Evolutionary conservation across 768 basidiomycete genomes (phyloP), one percentile per base, ranked within the genome.

Genomic region (Tephrocybe rancida): DNA sequence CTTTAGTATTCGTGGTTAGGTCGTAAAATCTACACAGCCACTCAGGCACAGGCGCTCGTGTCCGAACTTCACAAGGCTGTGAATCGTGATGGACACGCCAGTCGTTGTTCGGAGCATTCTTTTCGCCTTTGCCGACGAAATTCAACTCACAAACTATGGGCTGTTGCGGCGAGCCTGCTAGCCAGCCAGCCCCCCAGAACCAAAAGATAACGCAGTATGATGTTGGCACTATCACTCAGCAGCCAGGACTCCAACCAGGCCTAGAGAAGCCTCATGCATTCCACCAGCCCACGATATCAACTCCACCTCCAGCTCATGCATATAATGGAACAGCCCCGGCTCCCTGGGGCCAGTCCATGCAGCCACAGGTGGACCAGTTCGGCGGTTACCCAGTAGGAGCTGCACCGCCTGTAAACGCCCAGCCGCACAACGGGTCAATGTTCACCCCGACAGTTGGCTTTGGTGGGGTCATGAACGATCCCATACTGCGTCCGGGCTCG

Each of bases 111-210:
- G 39, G 48, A 30, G 26, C 44, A 32, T 54, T 29, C 32, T 34
- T 29, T 37, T 50, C 27, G 16, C 34, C 49, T 39, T 52, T 38
- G 37, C 48, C 43, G 47, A 49, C 51, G 21, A n/a, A n/a, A n/a
- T 37, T 24, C 49, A 48, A 55, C 58, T 34, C 46, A 43, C 18
- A 24, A n/a, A 70, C 59, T 59, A 88, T 87, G 85, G 77, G 82
- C 57, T 90, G 89, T 62, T 91, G 88, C 64, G 86, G 86, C n/a
- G 77, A 80, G 44, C 59, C 64, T 30, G 57, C 61, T 35, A 64
- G 70, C 51, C 56, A 66, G 48, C 60, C 70, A 44, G 65, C 66
- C 50, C 60, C 69, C 47, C 74, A 76, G 37, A 10, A 32, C 7
- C 66, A 67, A 59, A 32, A 5, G 51, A 44, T 52, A 8, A 59